These are phyloP conservation scores for Trichosanthes cucumerina DNA, from an alignment of 306 rosid genomes.

Conservation along the genomic window DNA sequence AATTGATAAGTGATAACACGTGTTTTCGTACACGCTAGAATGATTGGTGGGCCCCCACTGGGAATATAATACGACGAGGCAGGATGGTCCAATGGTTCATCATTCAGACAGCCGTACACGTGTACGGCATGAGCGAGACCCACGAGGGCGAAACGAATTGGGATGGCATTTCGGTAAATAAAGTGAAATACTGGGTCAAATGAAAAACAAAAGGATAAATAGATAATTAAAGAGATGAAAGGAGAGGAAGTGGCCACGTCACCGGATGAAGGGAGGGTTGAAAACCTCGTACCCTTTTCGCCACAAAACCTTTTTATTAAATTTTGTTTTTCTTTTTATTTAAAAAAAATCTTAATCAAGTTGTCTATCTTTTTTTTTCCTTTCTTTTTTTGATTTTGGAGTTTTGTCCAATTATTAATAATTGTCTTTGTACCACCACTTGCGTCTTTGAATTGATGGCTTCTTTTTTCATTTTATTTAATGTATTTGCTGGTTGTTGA, in stretches of 20 bases:
- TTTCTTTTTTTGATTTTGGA: background rate
- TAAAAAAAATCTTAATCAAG: background rate
- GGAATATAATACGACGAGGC: background rate
- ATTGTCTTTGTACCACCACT: background rate
- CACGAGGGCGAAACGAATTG: background rate
- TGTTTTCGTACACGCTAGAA: background rate
- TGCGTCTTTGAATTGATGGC: background rate
- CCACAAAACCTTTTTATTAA: background rate
- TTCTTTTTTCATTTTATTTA: background rate
- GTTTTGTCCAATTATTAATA: background rate
- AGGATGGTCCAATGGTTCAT: background rate
- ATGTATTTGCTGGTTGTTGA: background rate
- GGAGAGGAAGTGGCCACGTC: slow-evolving; percentile 17
- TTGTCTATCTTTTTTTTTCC: background rate
- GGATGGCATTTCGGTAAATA: background rate
- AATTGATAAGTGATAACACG: background rate
- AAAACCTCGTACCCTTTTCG: slow-evolving; percentile 13
- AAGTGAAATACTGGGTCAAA: background rate
- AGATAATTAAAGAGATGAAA: background rate
- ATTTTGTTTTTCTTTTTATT: background rate
- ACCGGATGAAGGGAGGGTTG: background rate
- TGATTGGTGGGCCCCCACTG: background rate
- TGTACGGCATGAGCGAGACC: background rate
- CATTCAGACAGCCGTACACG: background rate
- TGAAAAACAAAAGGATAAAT: too few relatives aligned